A percentile compares a stretch with the other conserved stretches of the same genome.
Conservation (phyloP, 257 asterid genomes). For the Pogostemon cablin region DNA sequence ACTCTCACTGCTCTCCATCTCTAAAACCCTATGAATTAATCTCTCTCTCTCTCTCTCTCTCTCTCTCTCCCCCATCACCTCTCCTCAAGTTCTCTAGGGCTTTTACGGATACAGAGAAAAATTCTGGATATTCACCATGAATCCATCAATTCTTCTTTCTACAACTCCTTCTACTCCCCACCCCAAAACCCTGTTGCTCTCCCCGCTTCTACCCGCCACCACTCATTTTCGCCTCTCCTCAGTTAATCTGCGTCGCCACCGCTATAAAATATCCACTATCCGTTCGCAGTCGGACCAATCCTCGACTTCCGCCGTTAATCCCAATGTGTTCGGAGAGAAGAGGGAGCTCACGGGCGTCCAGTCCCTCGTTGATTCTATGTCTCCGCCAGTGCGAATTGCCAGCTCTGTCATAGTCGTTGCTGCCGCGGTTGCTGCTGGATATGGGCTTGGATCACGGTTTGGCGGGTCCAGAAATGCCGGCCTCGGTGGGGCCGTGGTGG, state of each 20-base stretch:
- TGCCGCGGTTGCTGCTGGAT: slow-evolving; percentile 83
- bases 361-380: slow-evolving; percentile 70
- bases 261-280: slow-evolving; percentile 42
- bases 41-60: neutral
- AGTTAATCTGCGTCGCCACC: slow-evolving; percentile 41
- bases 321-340: slow-evolving; percentile 71
- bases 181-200: slow-evolving; percentile 37
- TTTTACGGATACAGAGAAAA: slow-evolving; percentile 14
- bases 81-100: neutral
- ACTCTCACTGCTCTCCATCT: slow-evolving; percentile 1
- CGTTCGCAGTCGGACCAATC: slow-evolving; percentile 41
- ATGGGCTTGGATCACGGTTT: slow-evolving; percentile 72
- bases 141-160: slow-evolving; percentile 55
- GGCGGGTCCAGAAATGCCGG: slow-evolving; percentile 78
- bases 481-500: slow-evolving; percentile 78
- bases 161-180: slow-evolving; percentile 48
- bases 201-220: slow-evolving; percentile 44
- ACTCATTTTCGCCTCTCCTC: slow-evolving; percentile 40
- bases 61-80: slow-evolving; percentile 7
- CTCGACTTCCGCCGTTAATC: slow-evolving; percentile 38
- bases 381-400: slow-evolving; percentile 79
- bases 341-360: slow-evolving; percentile 68
- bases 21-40: slow-evolving; percentile 30
- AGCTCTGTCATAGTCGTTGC: slow-evolving; percentile 70
- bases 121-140: slow-evolving; percentile 38